A percentile compares a stretch with the other conserved stretches of the same genome.
These are phyloP conservation scores for Mycena galericulata DNA, from an alignment of 768 basidiomycete genomes.

Conservation along the genomic window DNA sequence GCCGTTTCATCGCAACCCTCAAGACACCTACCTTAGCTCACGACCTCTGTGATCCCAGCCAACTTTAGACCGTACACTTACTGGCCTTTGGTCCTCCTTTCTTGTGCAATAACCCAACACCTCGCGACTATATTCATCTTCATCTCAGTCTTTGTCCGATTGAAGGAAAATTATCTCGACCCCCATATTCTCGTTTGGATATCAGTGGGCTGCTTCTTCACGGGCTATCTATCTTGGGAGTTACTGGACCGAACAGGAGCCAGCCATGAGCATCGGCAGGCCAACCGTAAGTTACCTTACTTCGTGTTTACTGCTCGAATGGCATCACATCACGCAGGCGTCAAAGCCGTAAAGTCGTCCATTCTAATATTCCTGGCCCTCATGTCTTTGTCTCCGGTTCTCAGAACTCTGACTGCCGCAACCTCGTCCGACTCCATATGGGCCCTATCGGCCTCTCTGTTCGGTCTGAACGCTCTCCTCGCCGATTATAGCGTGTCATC, in stretches of 20 bases:
- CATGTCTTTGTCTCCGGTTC: conserved; percentile 90
- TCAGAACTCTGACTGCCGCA: conserved; percentile 92
- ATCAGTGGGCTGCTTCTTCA: conserved; percentile 68
- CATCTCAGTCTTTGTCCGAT: conserved; percentile 79
- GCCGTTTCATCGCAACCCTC: conserved; percentile 31
- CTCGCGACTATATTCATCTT: conserved; percentile 85
- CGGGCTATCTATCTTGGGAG: conserved; percentile 75
- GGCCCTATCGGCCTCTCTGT: conserved; percentile 90
- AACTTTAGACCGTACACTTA: conserved; percentile 87
- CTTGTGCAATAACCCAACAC: conserved; percentile 87
- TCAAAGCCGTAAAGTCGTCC: conserved; percentile 82
- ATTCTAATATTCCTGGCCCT: conserved; percentile 90
- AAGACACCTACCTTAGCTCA: conserved; percentile 24
- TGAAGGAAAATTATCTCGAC: conserved; percentile 74
- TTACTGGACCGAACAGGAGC: conserved; percentile 53
- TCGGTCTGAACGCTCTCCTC: conserved; percentile 83
- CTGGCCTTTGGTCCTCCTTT: conserved; percentile 74
- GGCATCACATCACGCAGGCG: conserved; percentile 56
- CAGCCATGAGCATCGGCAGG: conserved; percentile 39
- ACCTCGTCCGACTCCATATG: conserved; percentile 98
- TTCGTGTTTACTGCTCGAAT: conserved; percentile 16
- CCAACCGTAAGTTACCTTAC: conserved; percentile 46
- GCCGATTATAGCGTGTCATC: conserved; percentile 80
- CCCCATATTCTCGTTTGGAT: conserved; percentile 76
- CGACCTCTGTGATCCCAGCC: conserved; percentile 55